These are phyloP conservation scores for Metschnikowia henanensis DNA, from an alignment of 805 yeast species.

Conservation along the genomic window DNA sequence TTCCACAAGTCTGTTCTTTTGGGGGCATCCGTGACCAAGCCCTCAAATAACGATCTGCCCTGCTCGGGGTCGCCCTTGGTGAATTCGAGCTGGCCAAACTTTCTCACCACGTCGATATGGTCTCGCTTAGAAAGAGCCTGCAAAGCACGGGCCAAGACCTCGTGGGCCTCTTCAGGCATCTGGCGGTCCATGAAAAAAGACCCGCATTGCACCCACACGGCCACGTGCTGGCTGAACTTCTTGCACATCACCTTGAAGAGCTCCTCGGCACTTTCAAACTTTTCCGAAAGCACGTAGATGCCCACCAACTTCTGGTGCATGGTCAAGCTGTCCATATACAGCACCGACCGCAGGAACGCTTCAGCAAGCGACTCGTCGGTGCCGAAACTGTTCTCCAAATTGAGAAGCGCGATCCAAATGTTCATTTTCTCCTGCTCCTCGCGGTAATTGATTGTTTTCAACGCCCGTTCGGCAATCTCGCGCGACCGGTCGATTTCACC, in stretches of 20 bases:
- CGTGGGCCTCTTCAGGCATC: constrained; percentile 61
- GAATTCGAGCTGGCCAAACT: constrained; percentile 88
- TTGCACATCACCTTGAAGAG: constrained; percentile 68
- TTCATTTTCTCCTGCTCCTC: constrained; percentile 93
- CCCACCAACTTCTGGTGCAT: constrained; percentile 80
- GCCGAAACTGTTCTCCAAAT: constrained; percentile 94
- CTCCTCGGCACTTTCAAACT: constrained; percentile 65
- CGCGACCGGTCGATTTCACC: constrained; percentile 95
- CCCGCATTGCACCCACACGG: constrained; percentile 84
- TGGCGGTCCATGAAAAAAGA: constrained; percentile 66
- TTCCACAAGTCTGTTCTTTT: constrained; percentile 94
- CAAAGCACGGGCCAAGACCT: constrained; percentile 72
- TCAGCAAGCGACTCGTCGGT: constrained; percentile 78
- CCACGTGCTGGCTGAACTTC: constrained; percentile 68
- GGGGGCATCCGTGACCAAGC: constrained; percentile 84
- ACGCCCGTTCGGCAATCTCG: constrained; percentile 88
- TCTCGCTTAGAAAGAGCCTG: constrained; percentile 67
- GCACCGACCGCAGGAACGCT: constrained; percentile 79
- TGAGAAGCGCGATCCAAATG: constrained; percentile 93
- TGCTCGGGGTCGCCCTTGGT: constrained; percentile 88
- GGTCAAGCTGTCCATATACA: constrained; percentile 83
- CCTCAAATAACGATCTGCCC: constrained; percentile 94
- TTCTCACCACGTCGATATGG: constrained; percentile 78
- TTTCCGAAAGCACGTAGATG: constrained; percentile 74
- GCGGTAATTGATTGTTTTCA: constrained; percentile 84